Evolutionary conservation across 2,329 filamentous ascomycete species (phyloP).

Genomic region (Lasiodiplodia sp.): DNA sequence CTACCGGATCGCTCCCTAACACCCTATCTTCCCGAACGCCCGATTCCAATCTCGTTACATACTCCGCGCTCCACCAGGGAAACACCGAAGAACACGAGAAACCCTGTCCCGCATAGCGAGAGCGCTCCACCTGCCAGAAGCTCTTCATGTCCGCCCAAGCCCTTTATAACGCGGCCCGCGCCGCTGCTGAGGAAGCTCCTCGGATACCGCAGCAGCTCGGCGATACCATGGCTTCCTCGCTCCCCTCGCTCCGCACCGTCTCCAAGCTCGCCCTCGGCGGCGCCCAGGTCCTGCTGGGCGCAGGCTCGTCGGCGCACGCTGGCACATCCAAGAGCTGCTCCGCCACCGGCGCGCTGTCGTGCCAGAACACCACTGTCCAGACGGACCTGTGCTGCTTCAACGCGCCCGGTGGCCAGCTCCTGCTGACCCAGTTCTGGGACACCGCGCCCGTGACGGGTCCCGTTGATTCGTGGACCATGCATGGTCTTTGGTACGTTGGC

Average conservation of each 20-base stretch:
- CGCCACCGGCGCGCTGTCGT: slow-evolving; percentile 61
- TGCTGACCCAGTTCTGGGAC: slow-evolving; percentile 83
- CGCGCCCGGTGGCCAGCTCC: slow-evolving; percentile 72
- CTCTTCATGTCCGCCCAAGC: slow-evolving; percentile 19
- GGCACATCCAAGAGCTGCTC: slow-evolving; percentile 41
- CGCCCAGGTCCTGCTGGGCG: slow-evolving; percentile 43
- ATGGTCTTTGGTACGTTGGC: slow-evolving; percentile 66
- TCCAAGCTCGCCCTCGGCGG: slow-evolving; percentile 47
- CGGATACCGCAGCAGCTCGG: not conserved
- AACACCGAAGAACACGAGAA: slow-evolving; percentile 1
- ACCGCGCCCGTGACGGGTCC: slow-evolving; percentile 66
- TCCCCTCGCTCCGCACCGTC: slow-evolving; percentile 46
- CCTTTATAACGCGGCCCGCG: slow-evolving; percentile 31
- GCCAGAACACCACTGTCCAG: slow-evolving; percentile 68
- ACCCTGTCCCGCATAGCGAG: slow-evolving; percentile 1
- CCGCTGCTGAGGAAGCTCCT: slow-evolving; percentile 22
- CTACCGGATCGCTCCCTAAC: slow-evolving; percentile 26
- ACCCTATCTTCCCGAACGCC: slow-evolving; percentile 13
- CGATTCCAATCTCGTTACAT: slow-evolving; percentile 2
- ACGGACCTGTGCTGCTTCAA: slow-evolving; percentile 77
- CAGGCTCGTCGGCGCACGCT: slow-evolving; percentile 39
- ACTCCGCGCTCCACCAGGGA: not conserved
- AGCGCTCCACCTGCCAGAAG: not conserved
- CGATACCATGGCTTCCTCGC: slow-evolving; percentile 38
- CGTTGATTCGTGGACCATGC: slow-evolving; percentile 68